phyloP scores from a whole-genome alignment of 2,329 filamentous ascomycete genomes.

The Bipolaris zeicola region DNA sequence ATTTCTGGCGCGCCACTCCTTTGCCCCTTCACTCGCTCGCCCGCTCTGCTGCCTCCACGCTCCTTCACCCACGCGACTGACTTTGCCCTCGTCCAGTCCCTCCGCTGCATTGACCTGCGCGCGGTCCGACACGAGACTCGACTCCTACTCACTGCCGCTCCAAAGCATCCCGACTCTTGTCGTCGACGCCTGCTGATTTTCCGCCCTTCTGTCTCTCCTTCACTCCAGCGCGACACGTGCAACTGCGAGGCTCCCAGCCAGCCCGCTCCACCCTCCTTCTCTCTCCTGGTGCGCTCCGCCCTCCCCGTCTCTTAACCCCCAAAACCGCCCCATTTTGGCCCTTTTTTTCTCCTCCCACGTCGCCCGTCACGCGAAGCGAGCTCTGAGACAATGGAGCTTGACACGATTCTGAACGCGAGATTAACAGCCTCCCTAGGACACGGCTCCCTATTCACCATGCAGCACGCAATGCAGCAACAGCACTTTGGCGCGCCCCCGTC shows the following conservation, averaged over 20 bases:
- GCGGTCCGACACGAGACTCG: conserved; percentile 43
- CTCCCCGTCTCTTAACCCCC: conserved; percentile 31
- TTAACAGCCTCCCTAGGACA: conserved; percentile 47
- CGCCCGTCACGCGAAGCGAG: conserved; percentile 26
- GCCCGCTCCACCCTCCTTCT: conserved; percentile 26
- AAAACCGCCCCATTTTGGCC: conserved; percentile 17
- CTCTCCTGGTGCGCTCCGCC: conserved; percentile 39
- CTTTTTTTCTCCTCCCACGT: conserved; percentile 14
- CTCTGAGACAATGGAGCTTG: conserved; percentile 46
- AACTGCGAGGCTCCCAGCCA: conserved; percentile 34
- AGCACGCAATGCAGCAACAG: conserved; percentile 51
- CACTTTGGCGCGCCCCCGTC: conserved; percentile 56
- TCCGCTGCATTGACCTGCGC: conserved; percentile 49
- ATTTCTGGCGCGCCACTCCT: conserved; percentile 31
- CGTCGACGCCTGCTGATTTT: conserved; percentile 12
- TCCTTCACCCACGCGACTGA: conserved; percentile 35
- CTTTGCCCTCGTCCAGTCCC: conserved; percentile 40
- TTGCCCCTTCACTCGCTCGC: conserved; percentile 17
- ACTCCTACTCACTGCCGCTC: conserved; percentile 29
- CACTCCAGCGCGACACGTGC: conserved; percentile 25
- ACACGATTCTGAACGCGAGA: conserved; percentile 52
- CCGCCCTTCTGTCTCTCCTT: neutral
- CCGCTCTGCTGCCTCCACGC: conserved; percentile 18
- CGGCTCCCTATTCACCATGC: conserved; percentile 47
- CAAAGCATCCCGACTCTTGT: conserved; percentile 28